phyloP scores from a whole-genome alignment of 768 basidiomycete species.

The Tephrocybe sp. region DNA sequence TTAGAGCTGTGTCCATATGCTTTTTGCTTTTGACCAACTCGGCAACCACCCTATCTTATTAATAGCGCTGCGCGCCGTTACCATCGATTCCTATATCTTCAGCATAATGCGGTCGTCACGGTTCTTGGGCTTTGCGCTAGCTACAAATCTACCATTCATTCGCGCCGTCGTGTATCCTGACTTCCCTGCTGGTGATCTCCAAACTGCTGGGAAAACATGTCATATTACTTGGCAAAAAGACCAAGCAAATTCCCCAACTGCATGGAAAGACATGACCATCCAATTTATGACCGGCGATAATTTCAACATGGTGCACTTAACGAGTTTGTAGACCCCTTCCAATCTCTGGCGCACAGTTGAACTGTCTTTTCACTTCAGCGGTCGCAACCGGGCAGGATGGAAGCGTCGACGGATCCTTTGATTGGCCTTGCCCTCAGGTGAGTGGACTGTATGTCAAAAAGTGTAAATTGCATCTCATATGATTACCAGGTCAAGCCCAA shows the following conservation, averaged over 20 bases:
- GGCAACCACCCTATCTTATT: no score
- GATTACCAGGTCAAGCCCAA: conserved; percentile 54
- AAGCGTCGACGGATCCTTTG: conserved; percentile 48
- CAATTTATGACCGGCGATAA: conserved; percentile 82
- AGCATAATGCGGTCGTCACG: background rate
- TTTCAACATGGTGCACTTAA: conserved; percentile 62
- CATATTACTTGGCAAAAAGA: conserved; percentile 60
- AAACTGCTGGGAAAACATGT: conserved; percentile 57
- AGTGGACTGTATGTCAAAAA: background rate
- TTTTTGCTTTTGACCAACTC: no score
- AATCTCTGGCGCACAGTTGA: background rate
- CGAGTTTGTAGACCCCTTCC: conserved; percentile 45
- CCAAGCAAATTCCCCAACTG: conserved; percentile 38
- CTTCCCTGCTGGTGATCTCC: conserved; percentile 56
- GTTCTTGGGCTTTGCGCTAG: conserved; percentile 7
- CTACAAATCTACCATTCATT: conserved; percentile 31
- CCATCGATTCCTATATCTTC: no score
- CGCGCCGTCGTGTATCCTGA: conserved; percentile 59
- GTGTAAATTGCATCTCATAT: background rate
- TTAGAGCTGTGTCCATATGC: no score
- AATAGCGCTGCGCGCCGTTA: no score
- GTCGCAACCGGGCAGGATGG: conserved; percentile 63
- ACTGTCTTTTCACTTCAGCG: conserved; percentile 38
- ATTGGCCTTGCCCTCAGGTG: conserved; percentile 64
- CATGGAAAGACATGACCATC: conserved; percentile 72